Base-by-base conservation (phyloP, 805 yeast species). In the Metschnikowia gelsemii region DNA sequence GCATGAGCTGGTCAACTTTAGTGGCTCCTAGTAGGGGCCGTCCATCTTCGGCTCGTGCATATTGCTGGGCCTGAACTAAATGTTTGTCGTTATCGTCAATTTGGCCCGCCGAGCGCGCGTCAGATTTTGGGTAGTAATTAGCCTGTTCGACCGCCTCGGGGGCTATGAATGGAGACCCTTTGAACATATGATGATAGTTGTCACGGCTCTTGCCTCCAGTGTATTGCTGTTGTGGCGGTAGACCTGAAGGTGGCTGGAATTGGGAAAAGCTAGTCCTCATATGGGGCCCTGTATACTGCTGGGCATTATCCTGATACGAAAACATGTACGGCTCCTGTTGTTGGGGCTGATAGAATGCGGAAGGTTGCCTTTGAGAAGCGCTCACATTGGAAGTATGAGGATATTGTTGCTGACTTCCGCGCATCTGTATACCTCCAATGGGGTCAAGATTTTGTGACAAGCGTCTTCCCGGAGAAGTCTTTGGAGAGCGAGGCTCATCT, bases 1-100 rank as follows among this genome's bases (percentile, higher is more conserved):
- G 70, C 96, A 90, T 88, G 55, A 90, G 68, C 55, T 84, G 95
- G 63, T 90, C 98, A 20, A 90, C 87, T 57, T 86, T 86, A 0
- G 96, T 90, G 3, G 90, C 88, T 2, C 96, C 96, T 5, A 87
- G 61, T 17, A 83, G 64, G 3, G 89, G 87, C 38, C 86, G 65
- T 1, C 84, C 82, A 51, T 81, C 86, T 32, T 80, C 85, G 2
- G 76, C 56, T 33, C 68, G 69, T 16, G 67, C 64, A 33, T 70
- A 62, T 36, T 73, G 76, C 43, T 71, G 76, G 0, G 73, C 75
- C 6, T 79, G 67, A 14, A 75, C 70, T 29, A 70, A 55, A 9
- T 60, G 63, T 28, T 59, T 55, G 32, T 45, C 52, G 3, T 30
- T 32, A 5, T 24, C 34, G 14, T 35, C 40, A 5, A 14, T 12